Percentiles rank a stretch among this genome's conserved stretches.
These are phyloP conservation scores for Neurospora tetraspora DNA, from an alignment of 495 filamentous ascomycete genomes.

Conservation along the genomic window DNA sequence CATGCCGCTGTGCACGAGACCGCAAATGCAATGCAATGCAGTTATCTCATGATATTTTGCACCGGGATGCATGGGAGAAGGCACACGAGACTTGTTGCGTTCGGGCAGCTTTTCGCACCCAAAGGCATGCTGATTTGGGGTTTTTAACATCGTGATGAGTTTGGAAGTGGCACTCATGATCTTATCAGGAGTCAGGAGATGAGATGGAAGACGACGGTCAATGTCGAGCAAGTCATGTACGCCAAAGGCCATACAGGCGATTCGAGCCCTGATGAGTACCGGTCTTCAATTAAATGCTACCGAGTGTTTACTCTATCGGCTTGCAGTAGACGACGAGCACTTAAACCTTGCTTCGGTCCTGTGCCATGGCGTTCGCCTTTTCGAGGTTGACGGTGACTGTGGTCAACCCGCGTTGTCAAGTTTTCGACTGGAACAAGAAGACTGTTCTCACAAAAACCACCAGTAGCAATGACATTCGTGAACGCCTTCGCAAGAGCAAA, in stretches of 20 bases:
- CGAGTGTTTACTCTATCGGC: not conserved
- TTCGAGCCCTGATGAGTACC: not conserved
- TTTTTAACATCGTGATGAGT: no score
- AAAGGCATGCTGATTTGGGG: no score
- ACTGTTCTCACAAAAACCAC: not conserved
- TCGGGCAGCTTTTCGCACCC: not conserved
- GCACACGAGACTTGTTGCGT: not conserved
- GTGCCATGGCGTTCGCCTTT: not conserved
- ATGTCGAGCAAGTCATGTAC: not conserved
- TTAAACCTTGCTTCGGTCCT: not conserved
- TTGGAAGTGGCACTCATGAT: not conserved
- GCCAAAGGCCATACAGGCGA: not conserved
- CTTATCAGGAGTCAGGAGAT: not conserved
- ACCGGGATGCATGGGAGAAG: not conserved
- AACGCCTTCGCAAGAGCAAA: no score
- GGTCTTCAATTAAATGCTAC: not conserved
- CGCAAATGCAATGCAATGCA: not conserved
- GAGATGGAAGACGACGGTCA: not conserved
- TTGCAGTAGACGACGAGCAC: not conserved
- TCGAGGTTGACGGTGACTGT: not conserved
- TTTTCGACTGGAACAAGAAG: not conserved
- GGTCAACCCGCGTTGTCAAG: not conserved
- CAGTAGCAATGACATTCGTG: no score
- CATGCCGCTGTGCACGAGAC: not conserved
- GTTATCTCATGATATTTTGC: not conserved